A percentile compares a stretch with the other conserved stretches of the same genome.
Conservation (phyloP, 2,329 filamentous ascomycete species). For the Cercospora sojina region DNA sequence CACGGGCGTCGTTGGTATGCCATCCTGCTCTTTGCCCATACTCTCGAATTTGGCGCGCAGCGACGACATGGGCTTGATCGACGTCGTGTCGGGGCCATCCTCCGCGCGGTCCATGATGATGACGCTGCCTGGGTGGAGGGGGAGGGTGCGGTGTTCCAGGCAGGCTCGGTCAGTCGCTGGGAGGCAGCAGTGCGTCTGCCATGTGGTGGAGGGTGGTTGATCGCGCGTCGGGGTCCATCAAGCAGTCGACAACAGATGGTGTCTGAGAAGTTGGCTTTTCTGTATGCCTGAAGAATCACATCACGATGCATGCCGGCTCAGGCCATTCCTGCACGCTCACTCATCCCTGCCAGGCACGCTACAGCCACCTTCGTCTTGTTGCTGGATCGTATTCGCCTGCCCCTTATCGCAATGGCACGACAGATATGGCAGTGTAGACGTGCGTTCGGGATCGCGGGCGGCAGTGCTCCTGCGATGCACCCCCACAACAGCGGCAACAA, state of each 20-base stretch:
- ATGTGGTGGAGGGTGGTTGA: constrained; percentile 4
- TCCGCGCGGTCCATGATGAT: constrained; percentile 35
- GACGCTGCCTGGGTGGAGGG: neutral
- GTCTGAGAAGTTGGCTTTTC: neutral
- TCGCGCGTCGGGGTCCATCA: neutral
- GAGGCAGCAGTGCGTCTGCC: constrained; percentile 5
- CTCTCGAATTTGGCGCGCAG: constrained; percentile 79
- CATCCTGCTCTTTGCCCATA: constrained; percentile 47
- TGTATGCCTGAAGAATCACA: constrained; percentile 1
- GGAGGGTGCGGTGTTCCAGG: neutral
- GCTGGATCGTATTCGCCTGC: neutral
- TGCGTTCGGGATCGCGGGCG: neutral
- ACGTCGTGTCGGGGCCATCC: constrained; percentile 72
- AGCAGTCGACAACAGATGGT: neutral
- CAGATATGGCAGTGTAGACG: neutral
- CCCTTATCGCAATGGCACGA: neutral
- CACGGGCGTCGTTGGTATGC: constrained; percentile 22
- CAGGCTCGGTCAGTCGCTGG: constrained; percentile 1
- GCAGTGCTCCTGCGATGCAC: neutral
- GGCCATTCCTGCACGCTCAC: constrained; percentile 6
- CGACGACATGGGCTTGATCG: constrained; percentile 79
- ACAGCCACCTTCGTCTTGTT: neutral
- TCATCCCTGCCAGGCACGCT: constrained; percentile 10
- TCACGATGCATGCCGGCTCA: constrained; percentile 8
- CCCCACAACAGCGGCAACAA: neutral